Percentiles rank a stretch among this genome's conserved stretches.
phyloP scores from a whole-genome alignment of 495 filamentous ascomycete species.

The Tuber indicum region DNA sequence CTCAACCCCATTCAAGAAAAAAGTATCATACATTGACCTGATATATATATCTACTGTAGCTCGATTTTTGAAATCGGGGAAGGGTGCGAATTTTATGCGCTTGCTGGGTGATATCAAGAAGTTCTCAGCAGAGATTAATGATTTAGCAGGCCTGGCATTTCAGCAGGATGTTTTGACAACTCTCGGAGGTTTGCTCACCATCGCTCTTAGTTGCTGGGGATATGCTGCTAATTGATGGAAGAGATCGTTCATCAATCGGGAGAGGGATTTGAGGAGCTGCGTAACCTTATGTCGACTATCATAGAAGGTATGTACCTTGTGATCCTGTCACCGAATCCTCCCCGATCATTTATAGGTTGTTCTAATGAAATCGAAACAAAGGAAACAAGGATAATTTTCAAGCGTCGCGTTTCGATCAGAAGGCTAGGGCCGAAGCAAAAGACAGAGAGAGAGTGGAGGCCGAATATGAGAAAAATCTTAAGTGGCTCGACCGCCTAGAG shows the following conservation, averaged over 20 bases:
- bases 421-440: not conserved
- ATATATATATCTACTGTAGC: slow-evolving; percentile 3
- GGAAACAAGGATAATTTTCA: not conserved
- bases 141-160: slow-evolving; percentile 11
- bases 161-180: slow-evolving; percentile 12
- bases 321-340: not conserved
- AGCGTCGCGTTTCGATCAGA: not conserved
- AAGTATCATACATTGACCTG: not conserved
- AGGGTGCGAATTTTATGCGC: slow-evolving; percentile 6
- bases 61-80: slow-evolving; percentile 13
- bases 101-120: slow-evolving; percentile 13
- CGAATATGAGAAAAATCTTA: slow-evolving; percentile 18
- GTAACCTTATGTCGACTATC: slow-evolving; percentile 6
- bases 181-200: slow-evolving; percentile 6
- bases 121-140: slow-evolving; percentile 1
- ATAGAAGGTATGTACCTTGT: slow-evolving; percentile 2
- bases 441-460: slow-evolving; percentile 12
- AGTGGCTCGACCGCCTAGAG: slow-evolving; percentile 18
- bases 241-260: not conserved
- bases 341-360: not conserved
- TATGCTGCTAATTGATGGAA: slow-evolving; percentile 1
- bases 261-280: slow-evolving; percentile 15
- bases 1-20: not conserved
- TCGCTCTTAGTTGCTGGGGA: not conserved
- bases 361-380: slow-evolving; percentile 8